phyloP scores from a whole-genome alignment of 2,329 filamentous ascomycete species.

The Fusarium nurragi region DNA sequence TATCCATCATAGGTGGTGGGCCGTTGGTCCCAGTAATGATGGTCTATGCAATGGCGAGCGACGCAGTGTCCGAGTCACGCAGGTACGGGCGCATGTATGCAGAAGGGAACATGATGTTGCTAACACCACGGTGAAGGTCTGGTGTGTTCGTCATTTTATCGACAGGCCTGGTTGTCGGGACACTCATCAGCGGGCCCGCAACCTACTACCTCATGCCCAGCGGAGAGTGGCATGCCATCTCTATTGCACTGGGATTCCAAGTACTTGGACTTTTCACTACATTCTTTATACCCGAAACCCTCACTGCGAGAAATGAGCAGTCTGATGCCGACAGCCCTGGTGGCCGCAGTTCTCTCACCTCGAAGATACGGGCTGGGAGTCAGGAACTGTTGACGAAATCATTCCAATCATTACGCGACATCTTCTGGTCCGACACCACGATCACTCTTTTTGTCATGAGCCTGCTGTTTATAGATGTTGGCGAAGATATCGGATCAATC shows the following conservation, averaged over 20 bases:
- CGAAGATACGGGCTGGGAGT: background rate
- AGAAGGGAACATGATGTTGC: background rate
- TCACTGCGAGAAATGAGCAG: background rate
- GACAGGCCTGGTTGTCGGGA: background rate
- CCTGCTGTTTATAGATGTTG: background rate
- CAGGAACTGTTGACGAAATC: background rate
- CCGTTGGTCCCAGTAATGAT: constrained; percentile 4
- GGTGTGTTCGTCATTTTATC: background rate
- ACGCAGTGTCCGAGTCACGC: background rate
- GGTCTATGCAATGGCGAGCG: background rate
- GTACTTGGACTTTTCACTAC: background rate
- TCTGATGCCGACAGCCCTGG: background rate
- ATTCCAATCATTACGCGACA: background rate
- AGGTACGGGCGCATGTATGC: background rate
- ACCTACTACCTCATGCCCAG: background rate
- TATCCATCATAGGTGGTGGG: background rate
- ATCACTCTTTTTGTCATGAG: background rate
- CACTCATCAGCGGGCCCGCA: background rate
- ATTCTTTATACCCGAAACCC: background rate
- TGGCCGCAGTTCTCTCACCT: background rate
- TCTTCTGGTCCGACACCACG: background rate
- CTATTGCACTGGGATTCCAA: background rate
- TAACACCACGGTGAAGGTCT: background rate
- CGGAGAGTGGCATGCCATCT: background rate
- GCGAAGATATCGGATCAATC: background rate